Percentiles rank a stretch among this genome's conserved stretches.
These are phyloP conservation scores for Colletotrichum somersetense DNA, from an alignment of 2,329 filamentous ascomycete species.

Conservation along the genomic window DNA sequence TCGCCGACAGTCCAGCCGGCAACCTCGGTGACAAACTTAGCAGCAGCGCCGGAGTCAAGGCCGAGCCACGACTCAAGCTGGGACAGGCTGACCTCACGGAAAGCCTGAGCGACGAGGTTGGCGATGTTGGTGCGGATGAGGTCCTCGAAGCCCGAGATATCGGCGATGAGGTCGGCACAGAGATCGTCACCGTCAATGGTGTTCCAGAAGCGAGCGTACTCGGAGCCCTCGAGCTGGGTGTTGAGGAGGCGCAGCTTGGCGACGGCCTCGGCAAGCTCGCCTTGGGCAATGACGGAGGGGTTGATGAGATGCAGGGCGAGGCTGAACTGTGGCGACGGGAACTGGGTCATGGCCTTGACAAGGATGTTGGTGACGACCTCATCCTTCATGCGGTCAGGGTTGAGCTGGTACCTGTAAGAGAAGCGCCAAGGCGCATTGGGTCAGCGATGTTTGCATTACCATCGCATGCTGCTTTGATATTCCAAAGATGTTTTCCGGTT, in stretches of 20 bases:
- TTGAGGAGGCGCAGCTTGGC: slow-evolving; percentile 88
- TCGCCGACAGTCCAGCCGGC: slow-evolving; percentile 87
- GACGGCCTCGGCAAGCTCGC: slow-evolving; percentile 89
- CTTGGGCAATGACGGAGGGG: slow-evolving; percentile 74
- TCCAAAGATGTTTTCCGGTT: slow-evolving; percentile 67
- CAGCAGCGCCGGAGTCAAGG: slow-evolving; percentile 74
- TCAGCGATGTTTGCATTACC: slow-evolving; percentile 18
- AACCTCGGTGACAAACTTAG: slow-evolving; percentile 85
- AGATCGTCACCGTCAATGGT: slow-evolving; percentile 94
- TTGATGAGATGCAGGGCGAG: slow-evolving; percentile 95
- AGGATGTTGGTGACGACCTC: slow-evolving; percentile 99
- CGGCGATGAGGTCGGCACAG: slow-evolving; percentile 94
- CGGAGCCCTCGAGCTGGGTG: slow-evolving; percentile 87
- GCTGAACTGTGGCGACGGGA: slow-evolving; percentile 95
- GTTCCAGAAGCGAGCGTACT: slow-evolving; percentile 94
- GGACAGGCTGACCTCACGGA: slow-evolving; percentile 76
- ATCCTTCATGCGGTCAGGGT: slow-evolving; percentile 96
- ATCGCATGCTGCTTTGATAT: slow-evolving; percentile 14
- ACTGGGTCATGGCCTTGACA: slow-evolving; percentile 96
- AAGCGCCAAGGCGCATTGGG: slow-evolving; percentile 5
- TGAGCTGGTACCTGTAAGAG: slow-evolving; percentile 91
- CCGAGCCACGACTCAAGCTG: slow-evolving; percentile 83
- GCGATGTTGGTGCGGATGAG: slow-evolving; percentile 91
- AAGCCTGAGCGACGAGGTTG: slow-evolving; percentile 84
- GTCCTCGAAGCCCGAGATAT: slow-evolving; percentile 96